These are phyloP conservation scores for Cladorrhinum sp. DNA, from an alignment of 2,329 filamentous ascomycete genomes.

Conservation along the genomic window DNA sequence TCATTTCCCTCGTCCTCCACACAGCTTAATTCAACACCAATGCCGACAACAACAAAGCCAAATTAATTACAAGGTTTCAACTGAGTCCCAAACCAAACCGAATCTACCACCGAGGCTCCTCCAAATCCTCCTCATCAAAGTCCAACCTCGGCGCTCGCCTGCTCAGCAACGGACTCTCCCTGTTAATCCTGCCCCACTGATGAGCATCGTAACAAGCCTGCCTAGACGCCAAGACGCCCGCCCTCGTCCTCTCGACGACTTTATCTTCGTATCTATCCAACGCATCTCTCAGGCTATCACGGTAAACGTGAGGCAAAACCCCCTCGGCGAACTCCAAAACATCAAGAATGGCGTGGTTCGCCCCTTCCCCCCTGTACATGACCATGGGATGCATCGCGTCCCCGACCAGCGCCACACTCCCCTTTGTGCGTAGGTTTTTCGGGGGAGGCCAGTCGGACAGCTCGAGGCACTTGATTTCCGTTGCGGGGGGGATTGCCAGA, in stretches of 20 bases:
- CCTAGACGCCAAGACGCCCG: constrained; percentile 48
- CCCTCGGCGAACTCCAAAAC: constrained; percentile 42
- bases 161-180: constrained; percentile 38
- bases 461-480: constrained; percentile 43
- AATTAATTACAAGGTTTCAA: too few species aligned
- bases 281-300: constrained; percentile 26
- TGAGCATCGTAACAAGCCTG: constrained; percentile 55
- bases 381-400: constrained; percentile 58
- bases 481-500: constrained; percentile 38
- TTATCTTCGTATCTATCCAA: constrained; percentile 43
- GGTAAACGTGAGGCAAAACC: constrained; percentile 26
- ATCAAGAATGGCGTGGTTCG: constrained; percentile 55
- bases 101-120: neutral
- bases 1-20: neutral
- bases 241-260: constrained; percentile 41
- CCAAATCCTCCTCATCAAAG: constrained; percentile 29
- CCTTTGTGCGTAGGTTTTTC: constrained; percentile 35
- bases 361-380: constrained; percentile 58
- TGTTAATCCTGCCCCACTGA: constrained; percentile 42
- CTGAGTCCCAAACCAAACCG: too few species aligned
- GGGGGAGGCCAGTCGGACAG: constrained; percentile 48
- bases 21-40: neutral
- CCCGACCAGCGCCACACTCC: constrained; percentile 47
- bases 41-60: too few species aligned
- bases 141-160: constrained; percentile 36